phyloP scores from a whole-genome alignment of 2,329 filamentous ascomycete genomes.

The Fusarium mundagurra region DNA sequence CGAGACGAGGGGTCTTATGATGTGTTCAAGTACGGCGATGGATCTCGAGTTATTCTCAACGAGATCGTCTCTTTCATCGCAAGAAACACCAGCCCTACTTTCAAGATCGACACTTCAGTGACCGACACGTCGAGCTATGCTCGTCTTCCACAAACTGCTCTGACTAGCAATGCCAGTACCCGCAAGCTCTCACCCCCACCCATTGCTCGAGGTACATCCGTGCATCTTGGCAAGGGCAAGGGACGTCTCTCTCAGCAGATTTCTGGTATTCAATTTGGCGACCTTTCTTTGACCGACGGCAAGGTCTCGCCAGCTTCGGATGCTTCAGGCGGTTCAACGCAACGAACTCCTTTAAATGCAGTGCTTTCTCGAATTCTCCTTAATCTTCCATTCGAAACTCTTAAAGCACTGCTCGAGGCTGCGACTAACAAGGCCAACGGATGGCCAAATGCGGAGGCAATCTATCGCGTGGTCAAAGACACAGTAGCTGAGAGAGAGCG shows the following conservation, averaged over 20 bases:
- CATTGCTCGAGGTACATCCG: slow-evolving; percentile 51
- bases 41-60: slow-evolving; percentile 64
- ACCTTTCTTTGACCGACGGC: slow-evolving; percentile 58
- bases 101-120: slow-evolving; percentile 64
- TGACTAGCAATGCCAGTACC: slow-evolving; percentile 10
- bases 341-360: slow-evolving; percentile 51
- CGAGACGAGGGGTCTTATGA: slow-evolving; percentile 52
- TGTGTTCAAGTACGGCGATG: slow-evolving; percentile 61
- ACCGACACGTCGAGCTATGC: slow-evolving; percentile 50
- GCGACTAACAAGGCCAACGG: slow-evolving; percentile 59
- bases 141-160: slow-evolving; percentile 49
- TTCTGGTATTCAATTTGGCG: slow-evolving; percentile 76
- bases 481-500: slow-evolving; percentile 68
- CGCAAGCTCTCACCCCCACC: slow-evolving; percentile 31
- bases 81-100: slow-evolving; percentile 67
- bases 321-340: slow-evolving; percentile 41
- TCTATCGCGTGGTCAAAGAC: slow-evolving; percentile 59
- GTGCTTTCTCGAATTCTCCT: slow-evolving; percentile 73
- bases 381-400: slow-evolving; percentile 73
- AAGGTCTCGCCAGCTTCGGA: slow-evolving; percentile 44
- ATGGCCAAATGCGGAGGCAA: slow-evolving; percentile 59
- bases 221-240: slow-evolving; percentile 49
- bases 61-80: slow-evolving; percentile 68
- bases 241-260: slow-evolving; percentile 62
- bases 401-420: slow-evolving; percentile 74